Evolutionary conservation across 495 filamentous ascomycete species (phyloP), one percentile per base, ranked within the genome.

Genomic region (Evernia prunastri): DNA sequence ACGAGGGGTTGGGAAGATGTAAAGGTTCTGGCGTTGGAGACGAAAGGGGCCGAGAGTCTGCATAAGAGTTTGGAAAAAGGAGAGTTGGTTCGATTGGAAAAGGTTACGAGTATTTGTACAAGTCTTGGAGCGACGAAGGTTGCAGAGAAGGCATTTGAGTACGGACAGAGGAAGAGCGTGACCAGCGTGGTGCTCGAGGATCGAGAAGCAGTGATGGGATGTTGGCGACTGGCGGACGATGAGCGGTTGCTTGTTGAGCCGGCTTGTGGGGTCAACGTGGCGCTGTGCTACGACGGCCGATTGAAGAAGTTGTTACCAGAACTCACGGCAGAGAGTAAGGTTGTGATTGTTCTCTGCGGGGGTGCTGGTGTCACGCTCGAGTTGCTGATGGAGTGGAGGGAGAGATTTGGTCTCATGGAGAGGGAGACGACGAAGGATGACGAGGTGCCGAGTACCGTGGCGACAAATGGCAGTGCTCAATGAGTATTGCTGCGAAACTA

Each of bases 321-420:
- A 17, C 61, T 90, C 66, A 79, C 72, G 69, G 71, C 74, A 39
- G 75, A 81, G 56, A 87, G 82, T 67, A 89, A 89, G 65, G 82
- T 97, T 35, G 91, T 97, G 8, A 79, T 97, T 60, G 79, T 96
- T 31, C 84, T 96, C 29, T 97, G 93, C 72, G 93, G 93, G 0
- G 93, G 93, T 12, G 86, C 81, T 53, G 89, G 89, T 73, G 82
- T 92, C 54, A 87, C 84, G 6, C 74, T 88, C 33, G 84, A 88
- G 25, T 83, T 86, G 71, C 73, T 96, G 68, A 76, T 75, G 53
- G 74, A 74, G 58, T 97, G 88, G 75, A 78, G 79, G 70, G 74
- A 81, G 76, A 76, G 74, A 63, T 90, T 80, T 72, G 80, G 69
- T 9, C 60, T 68, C 45, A 37, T 66, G 36, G 67, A 69, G 65